phyloP scores from a whole-genome alignment of 2,329 filamentous ascomycete genomes.

The Scedosporium dehoogii region DNA sequence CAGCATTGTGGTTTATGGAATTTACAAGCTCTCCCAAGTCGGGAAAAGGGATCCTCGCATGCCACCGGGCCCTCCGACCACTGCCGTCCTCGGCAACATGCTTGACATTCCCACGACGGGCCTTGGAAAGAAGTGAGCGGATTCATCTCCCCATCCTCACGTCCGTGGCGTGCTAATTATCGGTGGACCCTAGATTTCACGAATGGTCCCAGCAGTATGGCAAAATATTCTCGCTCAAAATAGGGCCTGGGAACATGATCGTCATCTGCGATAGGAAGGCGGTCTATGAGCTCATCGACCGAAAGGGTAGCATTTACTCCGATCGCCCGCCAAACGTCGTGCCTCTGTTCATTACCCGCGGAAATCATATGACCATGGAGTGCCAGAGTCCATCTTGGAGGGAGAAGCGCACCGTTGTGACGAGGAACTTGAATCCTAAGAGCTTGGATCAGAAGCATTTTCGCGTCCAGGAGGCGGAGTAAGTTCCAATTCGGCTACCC shows the following conservation, averaged over 20 bases:
- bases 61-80: slow-evolving; percentile 7
- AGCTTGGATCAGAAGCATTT: slow-evolving; percentile 7
- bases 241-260: slow-evolving; percentile 7
- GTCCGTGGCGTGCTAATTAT: background rate
- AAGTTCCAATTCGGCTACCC: background rate
- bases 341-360: slow-evolving; percentile 5
- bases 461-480: slow-evolving; percentile 8
- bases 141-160: background rate
- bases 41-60: slow-evolving; percentile 7
- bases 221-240: slow-evolving; percentile 7
- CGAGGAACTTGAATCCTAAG: slow-evolving; percentile 7
- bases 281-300: slow-evolving; percentile 6
- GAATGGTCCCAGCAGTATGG: slow-evolving; percentile 7
- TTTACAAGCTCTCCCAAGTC: slow-evolving; percentile 1
- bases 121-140: slow-evolving; percentile 6
- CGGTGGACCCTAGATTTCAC: slow-evolving; percentile 4
- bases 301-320: slow-evolving; percentile 7
- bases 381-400: slow-evolving; percentile 1
- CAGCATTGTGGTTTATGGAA: background rate
- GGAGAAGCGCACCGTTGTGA: slow-evolving; percentile 7
- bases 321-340: slow-evolving; percentile 6
- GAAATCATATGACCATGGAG: slow-evolving; percentile 8
- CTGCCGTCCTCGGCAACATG: slow-evolving; percentile 6
- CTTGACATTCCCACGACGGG: slow-evolving; percentile 7
- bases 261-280: slow-evolving; percentile 9